phyloP scores from a whole-genome alignment of 208 protist species.

The Trypanosoma cruzi region DNA sequence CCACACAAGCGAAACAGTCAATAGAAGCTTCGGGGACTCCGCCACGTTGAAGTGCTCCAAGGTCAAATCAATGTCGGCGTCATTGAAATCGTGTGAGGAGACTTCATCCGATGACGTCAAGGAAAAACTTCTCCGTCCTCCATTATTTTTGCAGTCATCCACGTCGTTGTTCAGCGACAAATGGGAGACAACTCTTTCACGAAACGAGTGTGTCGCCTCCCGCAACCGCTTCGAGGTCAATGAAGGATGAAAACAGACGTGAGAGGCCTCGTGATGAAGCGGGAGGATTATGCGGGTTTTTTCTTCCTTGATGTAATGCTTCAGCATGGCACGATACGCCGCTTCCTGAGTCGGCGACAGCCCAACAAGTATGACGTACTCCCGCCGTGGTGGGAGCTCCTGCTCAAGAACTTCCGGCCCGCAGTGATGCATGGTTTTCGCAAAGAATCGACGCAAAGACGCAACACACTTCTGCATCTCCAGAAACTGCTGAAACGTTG shows the following conservation, averaged over 20 bases:
- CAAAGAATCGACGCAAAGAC: constrained; percentile 70
- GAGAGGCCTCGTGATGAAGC: constrained; percentile 72
- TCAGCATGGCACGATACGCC: constrained; percentile 66
- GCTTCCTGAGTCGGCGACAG: constrained; percentile 65
- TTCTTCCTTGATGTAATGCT: constrained; percentile 25
- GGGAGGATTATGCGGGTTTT: constrained; percentile 30
- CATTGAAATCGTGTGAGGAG: neutral
- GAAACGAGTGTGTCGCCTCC: neutral
- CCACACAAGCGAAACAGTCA: constrained; percentile 52
- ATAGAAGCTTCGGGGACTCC: constrained; percentile 69
- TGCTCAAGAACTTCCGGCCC: constrained; percentile 72
- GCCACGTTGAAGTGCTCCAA: constrained; percentile 31
- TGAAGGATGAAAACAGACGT: constrained; percentile 70
- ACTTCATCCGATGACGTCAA: neutral
- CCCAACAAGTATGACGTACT: constrained; percentile 70
- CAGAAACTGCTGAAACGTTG: constrained; percentile 60
- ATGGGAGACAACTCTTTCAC: neutral
- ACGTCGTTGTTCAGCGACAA: neutral
- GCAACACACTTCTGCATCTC: constrained; percentile 83
- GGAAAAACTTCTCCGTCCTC: neutral
- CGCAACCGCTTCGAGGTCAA: constrained; percentile 1
- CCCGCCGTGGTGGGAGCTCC: constrained; percentile 61
- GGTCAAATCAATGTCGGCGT: constrained; percentile 4
- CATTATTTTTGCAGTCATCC: neutral
- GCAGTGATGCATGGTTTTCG: constrained; percentile 64